These are phyloP conservation scores for Lecanicillium sp. DNA, from an alignment of 2,329 filamentous ascomycete species.

Conservation along the genomic window DNA sequence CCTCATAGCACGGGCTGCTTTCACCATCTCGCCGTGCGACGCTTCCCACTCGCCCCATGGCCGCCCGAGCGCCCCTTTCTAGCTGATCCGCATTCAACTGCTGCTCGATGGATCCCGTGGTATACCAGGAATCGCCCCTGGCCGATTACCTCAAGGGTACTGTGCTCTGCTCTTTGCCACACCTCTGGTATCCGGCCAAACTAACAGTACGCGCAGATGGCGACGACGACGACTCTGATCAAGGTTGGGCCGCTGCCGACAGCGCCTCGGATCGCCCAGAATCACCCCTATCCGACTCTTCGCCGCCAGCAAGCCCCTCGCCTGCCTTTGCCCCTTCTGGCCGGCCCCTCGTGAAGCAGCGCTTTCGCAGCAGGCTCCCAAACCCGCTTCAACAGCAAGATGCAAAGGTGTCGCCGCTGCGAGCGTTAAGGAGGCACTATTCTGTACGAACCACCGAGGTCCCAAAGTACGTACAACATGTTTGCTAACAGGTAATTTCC, in stretches of 20 bases:
- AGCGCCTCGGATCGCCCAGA: slow-evolving; percentile 24
- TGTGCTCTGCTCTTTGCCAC: slow-evolving; percentile 14
- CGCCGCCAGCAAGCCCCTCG: slow-evolving; percentile 38
- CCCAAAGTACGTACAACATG: no score
- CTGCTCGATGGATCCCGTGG: slow-evolving; percentile 69
- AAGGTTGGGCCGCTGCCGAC: slow-evolving; percentile 37
- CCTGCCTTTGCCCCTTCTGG: slow-evolving; percentile 48
- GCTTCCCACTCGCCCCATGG: no score
- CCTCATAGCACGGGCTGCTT: no score
- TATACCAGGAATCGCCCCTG: slow-evolving; percentile 80
- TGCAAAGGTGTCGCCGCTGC: slow-evolving; percentile 26
- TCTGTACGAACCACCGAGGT: slow-evolving; percentile 33
- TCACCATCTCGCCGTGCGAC: no score
- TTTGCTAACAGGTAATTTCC: slow-evolving; percentile 8
- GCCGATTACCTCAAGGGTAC: slow-evolving; percentile 84
- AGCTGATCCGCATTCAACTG: no score
- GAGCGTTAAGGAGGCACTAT: slow-evolving; percentile 39
- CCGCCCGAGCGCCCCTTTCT: no score
- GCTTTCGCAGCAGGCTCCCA: slow-evolving; percentile 42
- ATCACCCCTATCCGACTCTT: slow-evolving; percentile 31
- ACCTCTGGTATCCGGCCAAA: not conserved
- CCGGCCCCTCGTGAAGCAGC: slow-evolving; percentile 44
- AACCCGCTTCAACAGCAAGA: slow-evolving; percentile 31
- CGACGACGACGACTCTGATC: slow-evolving; percentile 35
- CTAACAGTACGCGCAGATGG: slow-evolving; percentile 30